These are phyloP conservation scores for Trichosporon sp. DNA, from an alignment of 1,284 basidiomycete genomes.

Conservation along the genomic window DNA sequence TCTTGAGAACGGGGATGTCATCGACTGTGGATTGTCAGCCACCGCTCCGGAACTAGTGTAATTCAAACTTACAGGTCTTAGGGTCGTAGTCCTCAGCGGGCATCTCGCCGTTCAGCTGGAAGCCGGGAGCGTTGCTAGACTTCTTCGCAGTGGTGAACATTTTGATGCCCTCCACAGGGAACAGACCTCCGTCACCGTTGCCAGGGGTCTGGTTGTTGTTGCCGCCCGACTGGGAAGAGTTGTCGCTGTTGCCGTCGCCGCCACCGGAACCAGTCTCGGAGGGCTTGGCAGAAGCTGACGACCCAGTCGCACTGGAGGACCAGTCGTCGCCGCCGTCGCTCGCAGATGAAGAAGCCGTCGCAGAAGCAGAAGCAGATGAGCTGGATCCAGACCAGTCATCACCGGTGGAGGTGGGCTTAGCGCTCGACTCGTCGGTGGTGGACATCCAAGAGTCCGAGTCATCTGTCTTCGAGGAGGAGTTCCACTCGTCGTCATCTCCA, in stretches of 20 bases:
- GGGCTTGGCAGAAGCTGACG: slow-evolving; percentile 9
- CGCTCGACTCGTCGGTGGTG: neutral
- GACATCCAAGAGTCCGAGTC: slow-evolving; percentile 15
- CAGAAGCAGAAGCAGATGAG: neutral
- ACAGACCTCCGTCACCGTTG: neutral
- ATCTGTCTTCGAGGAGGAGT: neutral
- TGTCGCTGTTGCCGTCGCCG: slow-evolving; percentile 1
- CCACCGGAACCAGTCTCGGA: slow-evolving; percentile 13
- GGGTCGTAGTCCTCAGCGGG: slow-evolving; percentile 14
- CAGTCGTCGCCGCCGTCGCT: neutral
- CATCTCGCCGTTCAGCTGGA: neutral
- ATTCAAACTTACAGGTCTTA: slow-evolving; percentile 16
- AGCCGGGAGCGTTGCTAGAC: neutral
- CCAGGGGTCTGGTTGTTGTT: neutral
- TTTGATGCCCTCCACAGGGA: slow-evolving; percentile 16
- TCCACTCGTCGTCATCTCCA: neutral
- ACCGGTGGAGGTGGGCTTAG: neutral
- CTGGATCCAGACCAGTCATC: neutral
- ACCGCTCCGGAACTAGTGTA: neutral
- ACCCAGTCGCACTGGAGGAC: neutral
- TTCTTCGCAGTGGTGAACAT: slow-evolving; percentile 10
- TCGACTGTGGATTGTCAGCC: slow-evolving; percentile 10
- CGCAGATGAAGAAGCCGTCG: slow-evolving; percentile 1
- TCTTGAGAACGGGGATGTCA: slow-evolving; percentile 14
- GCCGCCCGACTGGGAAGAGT: neutral